Base-by-base conservation (phyloP, 2,329 filamentous ascomycete genomes). In the Exophiala sp. region DNA sequence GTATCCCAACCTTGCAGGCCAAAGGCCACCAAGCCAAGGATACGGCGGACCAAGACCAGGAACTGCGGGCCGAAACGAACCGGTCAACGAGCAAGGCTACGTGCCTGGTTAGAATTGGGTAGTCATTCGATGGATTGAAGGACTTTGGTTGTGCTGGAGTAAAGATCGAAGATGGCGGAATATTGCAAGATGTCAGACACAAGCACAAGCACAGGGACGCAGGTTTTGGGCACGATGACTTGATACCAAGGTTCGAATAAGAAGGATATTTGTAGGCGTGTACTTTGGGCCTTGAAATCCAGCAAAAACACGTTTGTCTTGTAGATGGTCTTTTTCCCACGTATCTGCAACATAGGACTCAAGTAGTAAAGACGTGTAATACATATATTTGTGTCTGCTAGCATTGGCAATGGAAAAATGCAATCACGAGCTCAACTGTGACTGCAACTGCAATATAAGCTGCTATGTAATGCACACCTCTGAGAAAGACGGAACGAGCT, bases 1-100 rank as follows among this genome's bases (percentile, higher is more conserved):
- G 58, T 60, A 60, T 40, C 48, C 54, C 7, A 53, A 53, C 13
- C 52, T 58, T 27, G 55, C 51, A 13, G 56, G 50, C 18, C 55
- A 59, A 29, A 29, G 58, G 42, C 58, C 58, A 44, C 57, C 58
- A 38, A 58, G 55, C 29, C 58, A 60, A 51, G 58, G 58, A 30
- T 60, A 60, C 40, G 57, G 55, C n/a, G 56, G 51, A 30, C 53
- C 54, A 21, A 49, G 56, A 24, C 56, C 56, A 9, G 56, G 56
- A 19, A 58, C 56, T 6, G 56, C 56, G 32, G 56, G 55, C 13
- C 44, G 54, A 32, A 53, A 52, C 23, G 52, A 58, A 41, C 52
- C 53, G 18, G 54, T 56, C 47, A 56, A 53, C 30, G 54, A 57
- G 51, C 57, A 58, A 54, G 57, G 53, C n/a, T 59, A 59, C 44